Conservation (phyloP, 495 filamentous ascomycete species). For the Aspergillus carlsbadensis region DNA sequence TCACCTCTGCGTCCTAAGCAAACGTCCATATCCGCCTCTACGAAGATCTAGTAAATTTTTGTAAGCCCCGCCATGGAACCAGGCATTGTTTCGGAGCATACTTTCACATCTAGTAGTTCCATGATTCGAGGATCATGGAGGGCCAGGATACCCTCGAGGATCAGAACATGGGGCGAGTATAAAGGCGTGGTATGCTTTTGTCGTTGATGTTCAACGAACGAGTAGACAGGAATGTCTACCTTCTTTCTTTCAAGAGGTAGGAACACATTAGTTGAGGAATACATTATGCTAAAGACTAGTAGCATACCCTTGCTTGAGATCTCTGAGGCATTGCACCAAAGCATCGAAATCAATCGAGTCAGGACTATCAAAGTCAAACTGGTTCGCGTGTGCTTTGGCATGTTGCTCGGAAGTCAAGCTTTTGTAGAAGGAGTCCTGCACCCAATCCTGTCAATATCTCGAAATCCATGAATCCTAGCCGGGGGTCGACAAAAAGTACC, state of each 20-base stretch:
- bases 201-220: constrained; percentile 88
- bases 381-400: constrained; percentile 74
- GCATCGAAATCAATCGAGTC: constrained; percentile 93
- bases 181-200: constrained; percentile 76
- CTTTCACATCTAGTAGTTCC: constrained; percentile 88
- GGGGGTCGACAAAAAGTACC: constrained; percentile 50
- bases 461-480: background rate
- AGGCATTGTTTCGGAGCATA: constrained; percentile 29
- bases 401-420: constrained; percentile 72
- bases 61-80: background rate
- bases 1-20: constrained; percentile 89
- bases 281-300: background rate
- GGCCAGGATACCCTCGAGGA: constrained; percentile 94
- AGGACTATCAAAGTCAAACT: constrained; percentile 95
- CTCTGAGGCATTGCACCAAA: constrained; percentile 73
- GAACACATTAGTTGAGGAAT: background rate
- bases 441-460: background rate
- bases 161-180: constrained; percentile 94
- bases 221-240: constrained; percentile 91
- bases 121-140: constrained; percentile 84
- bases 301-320: constrained; percentile 89
- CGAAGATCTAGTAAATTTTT: constrained; percentile 64
- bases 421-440: constrained; percentile 95
- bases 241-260: constrained; percentile 63
- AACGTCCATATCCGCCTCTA: constrained; percentile 92